phyloP scores from a whole-genome alignment of 257 asterid species.

The Cordia subcordata region DNA sequence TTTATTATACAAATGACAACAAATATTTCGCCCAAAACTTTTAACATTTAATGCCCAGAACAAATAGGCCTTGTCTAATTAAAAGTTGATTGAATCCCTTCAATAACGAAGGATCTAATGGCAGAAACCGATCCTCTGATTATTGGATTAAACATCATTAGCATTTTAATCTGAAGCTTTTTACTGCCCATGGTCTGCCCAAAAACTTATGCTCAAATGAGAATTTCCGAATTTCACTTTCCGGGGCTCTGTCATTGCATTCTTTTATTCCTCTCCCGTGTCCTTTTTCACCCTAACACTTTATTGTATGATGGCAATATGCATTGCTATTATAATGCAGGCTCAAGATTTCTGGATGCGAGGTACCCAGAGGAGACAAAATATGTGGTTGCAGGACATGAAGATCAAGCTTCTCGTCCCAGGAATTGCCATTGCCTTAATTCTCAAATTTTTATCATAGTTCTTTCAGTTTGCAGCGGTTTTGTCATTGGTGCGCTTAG shows the following conservation, averaged over 20 bases:
- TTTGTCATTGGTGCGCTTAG: slow-evolving; percentile 28
- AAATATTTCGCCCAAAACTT: too few relatives aligned
- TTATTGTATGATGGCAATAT: background rate
- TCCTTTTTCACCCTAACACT: background rate
- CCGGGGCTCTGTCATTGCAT: background rate
- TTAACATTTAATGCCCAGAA: too few relatives aligned
- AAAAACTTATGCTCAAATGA: background rate
- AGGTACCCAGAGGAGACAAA: slow-evolving; percentile 62
- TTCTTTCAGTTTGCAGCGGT: slow-evolving; percentile 67
- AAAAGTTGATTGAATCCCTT: too few relatives aligned
- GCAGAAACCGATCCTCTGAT: too few relatives aligned
- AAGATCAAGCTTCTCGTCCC: slow-evolving; percentile 73
- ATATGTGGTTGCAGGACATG: slow-evolving; percentile 93
- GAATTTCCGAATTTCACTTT: background rate
- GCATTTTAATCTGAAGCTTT: too few relatives aligned
- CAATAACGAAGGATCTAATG: too few relatives aligned
- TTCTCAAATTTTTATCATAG: slow-evolving; percentile 79
- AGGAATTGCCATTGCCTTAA: slow-evolving; percentile 61
- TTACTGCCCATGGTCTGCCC: background rate
- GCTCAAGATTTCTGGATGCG: slow-evolving; percentile 63
- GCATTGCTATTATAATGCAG: slow-evolving; percentile 25
- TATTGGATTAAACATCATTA: too few relatives aligned
- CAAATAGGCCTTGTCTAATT: too few relatives aligned
- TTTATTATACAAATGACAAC: too few relatives aligned
- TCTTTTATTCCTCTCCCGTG: too few relatives aligned